These are phyloP conservation scores for Polytrichum formosum DNA, from an alignment of 225 moss, liverwort and hornwort genomes.

Conservation along the genomic window DNA sequence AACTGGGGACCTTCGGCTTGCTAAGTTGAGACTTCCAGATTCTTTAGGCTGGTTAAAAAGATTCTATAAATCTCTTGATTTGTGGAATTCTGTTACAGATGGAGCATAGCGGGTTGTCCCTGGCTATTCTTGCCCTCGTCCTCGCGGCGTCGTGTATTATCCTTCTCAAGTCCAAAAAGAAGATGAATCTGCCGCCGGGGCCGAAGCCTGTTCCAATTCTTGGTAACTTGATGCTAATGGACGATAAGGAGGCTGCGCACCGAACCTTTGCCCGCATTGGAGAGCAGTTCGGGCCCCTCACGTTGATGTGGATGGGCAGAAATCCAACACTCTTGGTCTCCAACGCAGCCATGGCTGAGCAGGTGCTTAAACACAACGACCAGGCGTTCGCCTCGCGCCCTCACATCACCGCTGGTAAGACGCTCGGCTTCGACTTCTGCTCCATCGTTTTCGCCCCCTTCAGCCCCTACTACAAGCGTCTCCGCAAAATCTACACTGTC, in stretches of 20 bases:
- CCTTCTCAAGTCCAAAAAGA: not conserved
- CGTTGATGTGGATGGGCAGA: slow-evolving; percentile 45
- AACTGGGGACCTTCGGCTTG: too few species aligned
- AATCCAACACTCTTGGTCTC: slow-evolving; percentile 33
- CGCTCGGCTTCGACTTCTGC: slow-evolving; percentile 33
- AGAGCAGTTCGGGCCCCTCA: slow-evolving; percentile 34
- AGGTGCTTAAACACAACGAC: slow-evolving; percentile 50
- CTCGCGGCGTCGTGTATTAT: slow-evolving; percentile 6
- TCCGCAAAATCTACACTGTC: slow-evolving; percentile 45
- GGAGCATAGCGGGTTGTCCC: slow-evolving; percentile 14
- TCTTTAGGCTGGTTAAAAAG: too few species aligned
- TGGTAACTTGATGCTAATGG: slow-evolving; percentile 42
- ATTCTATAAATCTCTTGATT: too few species aligned
- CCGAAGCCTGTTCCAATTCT: slow-evolving; percentile 40
- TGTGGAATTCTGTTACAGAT: slow-evolving; percentile 5
- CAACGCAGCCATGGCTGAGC: slow-evolving; percentile 55
- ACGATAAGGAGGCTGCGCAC: slow-evolving; percentile 50
- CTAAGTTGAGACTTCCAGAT: too few species aligned
- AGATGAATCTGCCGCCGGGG: slow-evolving; percentile 42
- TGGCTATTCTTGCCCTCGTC: slow-evolving; percentile 1
- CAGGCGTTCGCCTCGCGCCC: slow-evolving; percentile 52
- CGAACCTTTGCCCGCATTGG: slow-evolving; percentile 40
- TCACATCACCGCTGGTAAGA: slow-evolving; percentile 37
- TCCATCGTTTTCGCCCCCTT: slow-evolving; percentile 51
- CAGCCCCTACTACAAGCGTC: slow-evolving; percentile 35